A percentile compares a stretch with the other conserved stretches of the same genome.
These are phyloP conservation scores for Yamadazyma phyllophila DNA, from an alignment of 805 yeast species.

Conservation along the genomic window DNA sequence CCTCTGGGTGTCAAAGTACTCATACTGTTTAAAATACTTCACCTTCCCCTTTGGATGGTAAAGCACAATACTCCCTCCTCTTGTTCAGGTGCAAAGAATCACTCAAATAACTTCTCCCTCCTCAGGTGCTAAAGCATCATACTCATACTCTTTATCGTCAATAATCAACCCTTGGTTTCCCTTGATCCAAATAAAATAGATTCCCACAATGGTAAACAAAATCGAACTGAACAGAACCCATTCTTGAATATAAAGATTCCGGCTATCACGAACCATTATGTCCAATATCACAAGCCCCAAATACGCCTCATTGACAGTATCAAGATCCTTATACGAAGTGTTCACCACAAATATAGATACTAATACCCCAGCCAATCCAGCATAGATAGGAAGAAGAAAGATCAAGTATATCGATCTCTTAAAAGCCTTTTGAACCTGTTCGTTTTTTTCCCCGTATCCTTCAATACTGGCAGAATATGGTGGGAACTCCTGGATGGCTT, in stretches of 20 bases:
- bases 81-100: too few species aligned
- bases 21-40: too few species aligned
- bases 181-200: conserved; percentile 30
- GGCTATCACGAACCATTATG: neutral
- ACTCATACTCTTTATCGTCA: conserved; percentile 16
- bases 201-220: conserved; percentile 14
- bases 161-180: conserved; percentile 28
- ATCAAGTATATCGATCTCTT: conserved; percentile 25
- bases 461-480: conserved; percentile 19
- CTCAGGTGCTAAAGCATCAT: neutral
- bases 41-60: too few species aligned
- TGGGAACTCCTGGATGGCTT: conserved; percentile 25
- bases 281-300: neutral
- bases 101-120: neutral
- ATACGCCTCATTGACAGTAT: conserved; percentile 1
- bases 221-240: conserved; percentile 14
- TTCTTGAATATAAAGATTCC: neutral
- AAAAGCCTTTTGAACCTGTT: conserved; percentile 20
- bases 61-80: too few species aligned
- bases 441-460: conserved; percentile 17
- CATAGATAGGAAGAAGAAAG: conserved; percentile 23
- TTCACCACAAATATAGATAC: neutral
- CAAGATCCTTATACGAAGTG: neutral
- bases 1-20: too few species aligned
- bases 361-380: conserved; percentile 1